Evolutionary conservation across 305 asterid species (phyloP).

Genomic region (Solanum hybrid): DNA sequence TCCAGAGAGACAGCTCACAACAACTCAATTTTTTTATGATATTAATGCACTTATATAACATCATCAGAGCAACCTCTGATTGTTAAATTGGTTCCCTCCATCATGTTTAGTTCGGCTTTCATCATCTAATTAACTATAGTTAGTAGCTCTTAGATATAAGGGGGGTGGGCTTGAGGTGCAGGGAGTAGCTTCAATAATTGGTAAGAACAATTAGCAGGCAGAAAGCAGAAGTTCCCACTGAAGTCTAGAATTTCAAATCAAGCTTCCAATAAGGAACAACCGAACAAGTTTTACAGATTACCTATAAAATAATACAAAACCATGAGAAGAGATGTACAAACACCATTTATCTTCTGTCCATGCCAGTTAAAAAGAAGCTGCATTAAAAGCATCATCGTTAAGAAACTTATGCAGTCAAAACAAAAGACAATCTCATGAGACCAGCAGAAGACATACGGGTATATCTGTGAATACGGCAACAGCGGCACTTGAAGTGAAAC

Average conservation of each 20-base stretch:
- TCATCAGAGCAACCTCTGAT: background rate
- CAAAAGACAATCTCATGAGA: background rate
- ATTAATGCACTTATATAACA: background rate
- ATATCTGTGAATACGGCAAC: conserved; percentile 61
- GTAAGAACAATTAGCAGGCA: background rate
- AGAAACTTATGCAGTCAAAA: background rate
- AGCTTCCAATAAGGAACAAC: background rate
- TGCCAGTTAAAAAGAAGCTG: conserved; percentile 43
- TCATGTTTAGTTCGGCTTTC: background rate
- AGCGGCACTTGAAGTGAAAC: conserved; percentile 72
- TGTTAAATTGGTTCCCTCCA: background rate
- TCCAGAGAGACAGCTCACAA: background rate
- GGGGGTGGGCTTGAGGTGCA: background rate
- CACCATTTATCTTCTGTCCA: conserved; percentile 18
- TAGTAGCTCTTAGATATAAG: background rate
- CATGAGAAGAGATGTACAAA: conserved; percentile 29
- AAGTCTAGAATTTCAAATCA: background rate
- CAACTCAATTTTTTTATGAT: too few species aligned
- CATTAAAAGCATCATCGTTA: background rate
- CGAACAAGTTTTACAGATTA: background rate
- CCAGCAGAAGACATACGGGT: conserved; percentile 52
- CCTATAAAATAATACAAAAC: conserved; percentile 37
- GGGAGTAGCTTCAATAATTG: background rate
- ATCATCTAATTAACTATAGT: background rate
- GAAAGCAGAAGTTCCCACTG: background rate